Evolutionary conservation across 306 rosid genomes (phyloP), one percentile per base, ranked within the genome.

Genomic region (Phaseolus lunatus): DNA sequence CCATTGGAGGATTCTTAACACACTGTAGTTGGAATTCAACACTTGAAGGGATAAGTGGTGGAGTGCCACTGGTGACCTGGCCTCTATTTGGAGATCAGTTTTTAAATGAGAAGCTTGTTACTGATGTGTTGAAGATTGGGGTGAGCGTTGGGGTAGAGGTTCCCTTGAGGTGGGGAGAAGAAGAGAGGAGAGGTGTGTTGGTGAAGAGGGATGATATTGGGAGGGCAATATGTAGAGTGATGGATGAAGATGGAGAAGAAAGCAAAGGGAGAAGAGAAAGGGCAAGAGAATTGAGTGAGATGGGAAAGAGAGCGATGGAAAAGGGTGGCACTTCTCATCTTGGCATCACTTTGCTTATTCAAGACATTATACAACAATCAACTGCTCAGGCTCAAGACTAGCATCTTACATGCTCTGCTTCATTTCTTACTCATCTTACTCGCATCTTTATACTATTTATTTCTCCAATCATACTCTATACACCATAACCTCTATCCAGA

Each of bases 21-120:
- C 97, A 91, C 5, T 87, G 90, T 57, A 94, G 94, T 5, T 91
- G 96, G 94, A 91, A 91, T 22, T 91, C 96, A 0, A 87, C 86
- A 1, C 53, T 85, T 0, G 94, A 89, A 80, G 97, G 84, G 39
- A 48, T 89, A 52, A 31, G 76, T 45, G 78, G 78, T 0, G 94
- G 94, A 0, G 56, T 89, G 19, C 97, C 94, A 8, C 39, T 91
- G 87, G 18, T 82, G 1, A 88, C 94, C 0, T 91, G 92, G 97
- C 94, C 97, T 1, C 9, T 83, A 9, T 91, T 91, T 58, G 83
- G 64, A 0, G 97, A 91, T 3, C 94, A 91, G 10, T 79, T 91
- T 27, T 41, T 83, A 13, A 88, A 86, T 44, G 88, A 78, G 73
- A 90, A 78, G 27, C 73, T 90, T 22, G 78, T 88, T 2, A 82